Base-by-base conservation (phyloP, 75 land plant genomes). In the Sequoiadendron giganteum region DNA sequence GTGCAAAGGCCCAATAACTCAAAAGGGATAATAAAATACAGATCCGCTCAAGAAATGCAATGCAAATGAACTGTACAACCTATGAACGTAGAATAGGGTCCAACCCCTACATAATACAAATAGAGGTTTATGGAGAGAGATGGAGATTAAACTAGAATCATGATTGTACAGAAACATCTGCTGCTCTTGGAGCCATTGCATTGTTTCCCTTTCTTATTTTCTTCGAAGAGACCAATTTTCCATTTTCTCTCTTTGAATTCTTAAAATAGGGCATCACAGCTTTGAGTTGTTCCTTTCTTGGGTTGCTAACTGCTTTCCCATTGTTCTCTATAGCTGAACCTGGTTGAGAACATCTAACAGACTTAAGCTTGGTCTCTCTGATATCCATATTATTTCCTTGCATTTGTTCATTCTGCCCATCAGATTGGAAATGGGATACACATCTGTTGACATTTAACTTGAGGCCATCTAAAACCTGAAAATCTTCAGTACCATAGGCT, bases 201-300 rank as follows among this genome's bases (percentile, higher is more conserved):
- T 82, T n/a, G 32, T 13, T 82, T 47, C 84, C 84, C 30, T 82
- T 82, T 28, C 34, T 9, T 47, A 82, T 10, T 47, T 82, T 82
- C 84, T 47, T 82, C 21, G 54, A 82, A 47, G 84, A n/a, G 52
- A 54, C 43, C 3, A 49, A 11, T 82, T 47, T 82, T 5, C 32
- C 84, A 47, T 45, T 82, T 25, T n/a, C 84, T 82, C 84, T 82
- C 84, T 82, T 82, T 82, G 84, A 82, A 47, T 82, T 82, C 84
- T 82, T 82, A 28, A 45, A 81, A 54, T 82, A 45, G 34, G 84
- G 84, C 14, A 10, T 47, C 32, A 45, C 43, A 11, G 54, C 49
- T 82, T 82, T 82, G 47, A 82, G 36, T 47, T 82, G 84, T 82
- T 82, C 84, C 32, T 25, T 82, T 82, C 28, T 82, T 28, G 49